Evolutionary conservation across 805 yeast genomes (phyloP).

Genomic region (Wickerhamiella domercqiae): DNA sequence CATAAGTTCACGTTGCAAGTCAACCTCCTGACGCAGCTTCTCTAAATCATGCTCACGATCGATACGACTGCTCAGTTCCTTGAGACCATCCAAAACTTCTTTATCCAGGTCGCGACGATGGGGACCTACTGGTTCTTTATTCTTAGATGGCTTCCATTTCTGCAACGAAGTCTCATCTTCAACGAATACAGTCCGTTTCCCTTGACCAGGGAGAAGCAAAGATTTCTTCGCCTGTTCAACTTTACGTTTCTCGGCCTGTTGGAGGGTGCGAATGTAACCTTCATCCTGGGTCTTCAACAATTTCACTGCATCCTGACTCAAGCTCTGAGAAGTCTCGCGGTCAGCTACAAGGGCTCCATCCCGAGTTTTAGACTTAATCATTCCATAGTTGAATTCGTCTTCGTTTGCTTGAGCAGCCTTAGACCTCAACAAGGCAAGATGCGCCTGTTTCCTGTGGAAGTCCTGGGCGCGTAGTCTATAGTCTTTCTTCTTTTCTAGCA

Average conservation of each 20-base stretch:
- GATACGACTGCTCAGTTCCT: constrained; percentile 45
- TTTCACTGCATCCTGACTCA: constrained; percentile 62
- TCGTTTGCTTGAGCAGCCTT: constrained; percentile 70
- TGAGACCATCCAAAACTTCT: constrained; percentile 21
- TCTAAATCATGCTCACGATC: constrained; percentile 55
- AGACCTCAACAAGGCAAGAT: constrained; percentile 50
- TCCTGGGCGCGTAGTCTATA: constrained; percentile 54
- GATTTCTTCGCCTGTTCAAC: constrained; percentile 37
- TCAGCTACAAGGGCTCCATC: constrained; percentile 50
- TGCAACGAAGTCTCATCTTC: constrained; percentile 43
- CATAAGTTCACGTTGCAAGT: constrained; percentile 72
- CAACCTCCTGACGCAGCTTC: constrained; percentile 57
- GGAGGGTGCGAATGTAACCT: constrained; percentile 64
- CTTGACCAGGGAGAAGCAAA: constrained; percentile 30
- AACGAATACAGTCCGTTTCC: constrained; percentile 77
- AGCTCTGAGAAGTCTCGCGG: constrained; percentile 30
- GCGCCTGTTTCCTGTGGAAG: constrained; percentile 42
- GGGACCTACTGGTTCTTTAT: constrained; percentile 55
- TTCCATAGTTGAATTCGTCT: constrained; percentile 92
- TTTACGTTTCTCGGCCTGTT: constrained; percentile 52
- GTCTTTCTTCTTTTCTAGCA: constrained; percentile 85
- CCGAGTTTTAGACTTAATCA: constrained; percentile 59
- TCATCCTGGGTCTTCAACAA: constrained; percentile 82
- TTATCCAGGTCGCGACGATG: constrained; percentile 33
- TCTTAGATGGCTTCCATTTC: constrained; percentile 45